Conservation (phyloP, 139 green algal genomes). For the Auxenochlorella pyrenoidosa region DNA sequence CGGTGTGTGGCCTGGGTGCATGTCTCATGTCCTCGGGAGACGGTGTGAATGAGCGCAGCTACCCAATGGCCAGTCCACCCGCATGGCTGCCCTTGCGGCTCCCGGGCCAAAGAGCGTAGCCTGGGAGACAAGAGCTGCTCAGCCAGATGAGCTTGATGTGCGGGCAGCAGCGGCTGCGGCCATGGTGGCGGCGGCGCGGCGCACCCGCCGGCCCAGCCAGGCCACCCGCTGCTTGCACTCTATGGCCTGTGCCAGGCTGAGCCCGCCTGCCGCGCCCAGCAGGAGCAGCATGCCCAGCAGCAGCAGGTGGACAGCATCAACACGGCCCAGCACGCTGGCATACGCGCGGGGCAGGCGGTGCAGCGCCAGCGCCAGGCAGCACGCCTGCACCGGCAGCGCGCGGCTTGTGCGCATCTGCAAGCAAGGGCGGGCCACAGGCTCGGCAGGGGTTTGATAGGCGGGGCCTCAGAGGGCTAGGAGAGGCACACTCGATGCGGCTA, state of each 20-base stretch:
- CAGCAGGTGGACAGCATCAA: slow-evolving; percentile 25
- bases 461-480: background rate
- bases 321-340: background rate
- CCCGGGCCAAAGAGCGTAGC: background rate
- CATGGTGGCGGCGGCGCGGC: background rate
- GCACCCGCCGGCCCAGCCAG: slow-evolving; percentile 9
- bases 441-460: background rate
- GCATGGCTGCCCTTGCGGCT: no score
- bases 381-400: background rate
- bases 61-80: no score
- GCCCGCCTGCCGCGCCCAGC: background rate
- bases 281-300: slow-evolving; percentile 17
- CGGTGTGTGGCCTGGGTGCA: no score
- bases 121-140: background rate
- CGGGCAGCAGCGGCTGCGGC: background rate
- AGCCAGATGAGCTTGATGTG: background rate
- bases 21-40: no score
- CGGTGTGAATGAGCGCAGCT: no score
- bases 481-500: background rate
- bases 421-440: background rate
- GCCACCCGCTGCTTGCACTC: background rate
- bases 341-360: slow-evolving; percentile 3
- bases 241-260: background rate
- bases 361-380: slow-evolving; percentile 12
- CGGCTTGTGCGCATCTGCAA: background rate